A percentile compares a stretch with the other conserved stretches of the same genome.
Evolutionary conservation across 176 grass and related monocot species (phyloP).

Genomic region (Hsuehochloa calcarea): DNA sequence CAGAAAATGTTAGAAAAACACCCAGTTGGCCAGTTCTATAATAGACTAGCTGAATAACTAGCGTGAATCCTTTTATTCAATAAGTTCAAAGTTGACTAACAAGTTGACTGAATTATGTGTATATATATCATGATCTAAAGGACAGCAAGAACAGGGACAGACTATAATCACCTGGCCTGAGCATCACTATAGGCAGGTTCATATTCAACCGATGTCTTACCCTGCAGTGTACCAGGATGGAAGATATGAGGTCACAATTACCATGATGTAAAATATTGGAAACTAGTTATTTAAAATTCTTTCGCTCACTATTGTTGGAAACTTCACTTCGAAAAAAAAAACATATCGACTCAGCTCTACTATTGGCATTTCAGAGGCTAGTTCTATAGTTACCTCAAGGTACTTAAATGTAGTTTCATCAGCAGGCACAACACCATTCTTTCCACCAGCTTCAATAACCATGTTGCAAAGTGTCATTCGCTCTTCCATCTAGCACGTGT

Average conservation of each 20-base stretch:
- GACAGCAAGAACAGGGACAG: constrained; percentile 14
- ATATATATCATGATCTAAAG: constrained; percentile 9
- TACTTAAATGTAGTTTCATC: constrained; percentile 92
- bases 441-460: constrained; percentile 93
- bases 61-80: background rate
- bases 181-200: constrained; percentile 83
- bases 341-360: background rate
- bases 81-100: background rate
- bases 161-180: constrained; percentile 65
- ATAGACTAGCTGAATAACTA: constrained; percentile 3
- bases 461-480: constrained; percentile 95
- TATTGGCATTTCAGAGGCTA: constrained; percentile 13
- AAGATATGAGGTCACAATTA: constrained; percentile 19
- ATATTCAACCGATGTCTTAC: constrained; percentile 61
- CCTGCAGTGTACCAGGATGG: constrained; percentile 48
- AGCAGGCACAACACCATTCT: constrained; percentile 82
- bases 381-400: constrained; percentile 60
- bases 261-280: constrained; percentile 7
- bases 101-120: background rate
- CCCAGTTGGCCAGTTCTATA: background rate
- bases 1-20: background rate
- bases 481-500: constrained; percentile 79
- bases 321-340: background rate
- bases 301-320: background rate
- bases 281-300: constrained; percentile 15